Conservation (phyloP, 495 filamentous ascomycete species). For the Lichina pygmaea region DNA sequence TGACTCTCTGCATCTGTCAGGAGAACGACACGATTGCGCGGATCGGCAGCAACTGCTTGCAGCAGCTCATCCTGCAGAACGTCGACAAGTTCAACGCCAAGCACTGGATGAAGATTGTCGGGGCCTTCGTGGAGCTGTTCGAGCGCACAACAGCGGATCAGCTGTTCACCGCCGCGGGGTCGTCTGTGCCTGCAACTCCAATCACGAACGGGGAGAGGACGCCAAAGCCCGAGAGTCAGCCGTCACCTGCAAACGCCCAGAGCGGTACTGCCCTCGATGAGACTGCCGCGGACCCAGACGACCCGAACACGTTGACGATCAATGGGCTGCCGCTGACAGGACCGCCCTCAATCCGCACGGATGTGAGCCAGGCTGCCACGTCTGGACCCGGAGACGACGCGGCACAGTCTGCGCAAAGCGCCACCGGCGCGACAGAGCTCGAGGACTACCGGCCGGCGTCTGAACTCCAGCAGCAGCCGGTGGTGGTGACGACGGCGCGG, state of each 20-base stretch:
- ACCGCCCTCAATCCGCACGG: background rate
- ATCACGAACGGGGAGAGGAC: constrained; percentile 4
- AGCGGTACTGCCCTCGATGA: background rate
- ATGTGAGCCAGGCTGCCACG: background rate
- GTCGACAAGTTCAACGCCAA: constrained; percentile 64
- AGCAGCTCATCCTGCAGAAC: constrained; percentile 87
- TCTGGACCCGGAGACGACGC: background rate
- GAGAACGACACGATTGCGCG: constrained; percentile 96
- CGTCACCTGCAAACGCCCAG: no score
- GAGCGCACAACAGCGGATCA: constrained; percentile 81
- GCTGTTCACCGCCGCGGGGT: constrained; percentile 65
- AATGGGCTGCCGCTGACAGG: constrained; percentile 21
- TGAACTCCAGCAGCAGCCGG: constrained; percentile 53
- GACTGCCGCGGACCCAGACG: background rate
- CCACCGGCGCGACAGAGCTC: constrained; percentile 18
- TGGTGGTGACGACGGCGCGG: constrained; percentile 74
- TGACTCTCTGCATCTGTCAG: constrained; percentile 91
- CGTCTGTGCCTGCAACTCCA: constrained; percentile 8
- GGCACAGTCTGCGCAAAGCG: background rate
- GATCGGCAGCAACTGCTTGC: constrained; percentile 92
- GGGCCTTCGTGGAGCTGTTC: constrained; percentile 85
- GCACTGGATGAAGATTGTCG: constrained; percentile 86
- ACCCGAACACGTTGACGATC: constrained; percentile 27
- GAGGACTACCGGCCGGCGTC: constrained; percentile 72
- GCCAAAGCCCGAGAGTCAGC: background rate